These are phyloP conservation scores for Coelastrella sp. DNA, from an alignment of 139 green algal species.

Conservation along the genomic window DNA sequence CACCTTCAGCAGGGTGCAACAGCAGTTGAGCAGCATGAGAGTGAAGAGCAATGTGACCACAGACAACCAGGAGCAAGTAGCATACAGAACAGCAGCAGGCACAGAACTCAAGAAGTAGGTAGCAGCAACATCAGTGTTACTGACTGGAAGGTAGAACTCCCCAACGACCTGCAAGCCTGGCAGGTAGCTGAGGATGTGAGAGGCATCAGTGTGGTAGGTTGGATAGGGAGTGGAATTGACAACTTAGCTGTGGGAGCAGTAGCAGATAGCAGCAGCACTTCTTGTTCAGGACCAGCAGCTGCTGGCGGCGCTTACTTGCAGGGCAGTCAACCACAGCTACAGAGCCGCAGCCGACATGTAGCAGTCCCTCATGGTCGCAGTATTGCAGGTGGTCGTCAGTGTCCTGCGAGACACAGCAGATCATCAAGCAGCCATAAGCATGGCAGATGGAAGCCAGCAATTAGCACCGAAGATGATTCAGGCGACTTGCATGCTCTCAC, in stretches of 20 bases:
- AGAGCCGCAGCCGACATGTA: not conserved
- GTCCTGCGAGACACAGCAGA: not conserved
- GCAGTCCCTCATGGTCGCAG: not conserved
- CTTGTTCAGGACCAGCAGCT: not conserved
- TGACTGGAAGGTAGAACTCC: not conserved
- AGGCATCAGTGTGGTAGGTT: not conserved
- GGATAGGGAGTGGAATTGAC: not conserved
- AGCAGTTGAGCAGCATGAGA: slow-evolving; percentile 5
- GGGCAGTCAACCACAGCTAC: not conserved
- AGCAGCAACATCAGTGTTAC: not conserved
- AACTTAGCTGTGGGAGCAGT: not conserved
- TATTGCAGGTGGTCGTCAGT: not conserved
- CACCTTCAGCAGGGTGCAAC: not conserved
- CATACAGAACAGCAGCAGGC: not conserved
- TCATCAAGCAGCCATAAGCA: not conserved
- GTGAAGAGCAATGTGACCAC: no score
- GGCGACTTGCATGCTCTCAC: not conserved
- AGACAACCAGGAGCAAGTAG: not conserved
- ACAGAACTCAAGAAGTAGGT: not conserved
- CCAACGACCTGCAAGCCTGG: not conserved
- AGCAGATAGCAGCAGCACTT: not conserved
- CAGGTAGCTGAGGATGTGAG: not conserved
- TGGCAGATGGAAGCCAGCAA: not conserved
- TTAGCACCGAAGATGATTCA: not conserved
- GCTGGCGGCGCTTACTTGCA: not conserved